These are phyloP conservation scores for Xylaria flabelliformis DNA, from an alignment of 495 filamentous ascomycete species.

Conservation along the genomic window DNA sequence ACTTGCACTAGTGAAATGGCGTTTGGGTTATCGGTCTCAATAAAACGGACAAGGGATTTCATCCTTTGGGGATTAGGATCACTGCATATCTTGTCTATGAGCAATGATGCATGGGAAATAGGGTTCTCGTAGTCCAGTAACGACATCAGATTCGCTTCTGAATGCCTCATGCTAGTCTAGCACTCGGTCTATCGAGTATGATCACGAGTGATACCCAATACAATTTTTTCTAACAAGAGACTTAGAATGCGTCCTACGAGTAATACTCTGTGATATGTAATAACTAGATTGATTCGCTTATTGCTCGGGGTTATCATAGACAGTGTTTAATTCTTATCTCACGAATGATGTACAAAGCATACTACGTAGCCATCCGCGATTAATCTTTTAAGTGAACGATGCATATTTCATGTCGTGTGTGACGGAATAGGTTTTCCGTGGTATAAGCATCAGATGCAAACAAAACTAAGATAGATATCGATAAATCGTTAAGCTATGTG, in stretches of 20 bases:
- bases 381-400: too few relatives aligned
- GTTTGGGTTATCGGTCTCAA: conserved; percentile 47
- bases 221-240: conserved; percentile 18
- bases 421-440: too few relatives aligned
- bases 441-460: neutral
- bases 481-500: neutral
- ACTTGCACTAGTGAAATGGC: conserved; percentile 41
- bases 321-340: too few relatives aligned
- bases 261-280: neutral
- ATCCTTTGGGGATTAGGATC: conserved; percentile 22
- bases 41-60: conserved; percentile 31
- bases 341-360: too few relatives aligned
- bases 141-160: conserved; percentile 13
- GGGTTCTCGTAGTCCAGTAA: conserved; percentile 28
- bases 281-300: neutral
- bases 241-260: neutral
- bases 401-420: too few relatives aligned
- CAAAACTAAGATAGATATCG: neutral
- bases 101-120: conserved; percentile 18
- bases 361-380: too few relatives aligned
- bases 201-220: conserved; percentile 43
- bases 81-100: conserved; percentile 19
- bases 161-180: conserved; percentile 15
- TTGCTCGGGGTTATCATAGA: too few relatives aligned
- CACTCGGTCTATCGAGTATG: conserved; percentile 29